Evolutionary conservation across 1,284 basidiomycete species (phyloP).

Genomic region (Puccinia sorghi): DNA sequence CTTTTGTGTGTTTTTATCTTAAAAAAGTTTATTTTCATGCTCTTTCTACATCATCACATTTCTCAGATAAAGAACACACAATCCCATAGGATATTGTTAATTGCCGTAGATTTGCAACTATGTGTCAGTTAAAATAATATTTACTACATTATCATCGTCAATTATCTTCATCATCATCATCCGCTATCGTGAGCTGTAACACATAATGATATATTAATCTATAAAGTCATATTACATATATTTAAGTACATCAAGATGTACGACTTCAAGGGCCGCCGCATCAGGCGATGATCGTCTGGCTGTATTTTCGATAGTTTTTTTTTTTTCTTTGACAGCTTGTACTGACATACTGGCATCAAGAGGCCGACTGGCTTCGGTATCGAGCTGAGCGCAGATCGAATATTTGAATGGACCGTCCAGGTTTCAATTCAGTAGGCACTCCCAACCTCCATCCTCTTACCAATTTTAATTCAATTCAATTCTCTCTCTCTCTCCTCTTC

Average conservation of each 20-base stretch:
- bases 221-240: not conserved
- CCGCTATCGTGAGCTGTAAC: not conserved
- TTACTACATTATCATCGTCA: not conserved
- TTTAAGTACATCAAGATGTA: slow-evolving; percentile 2
- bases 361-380: slow-evolving; percentile 20
- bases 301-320: slow-evolving; percentile 17
- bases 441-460: slow-evolving; percentile 41
- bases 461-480: slow-evolving; percentile 36
- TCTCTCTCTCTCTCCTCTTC: slow-evolving; percentile 43
- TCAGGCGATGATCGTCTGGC: slow-evolving; percentile 37
- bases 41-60: slow-evolving; percentile 12
- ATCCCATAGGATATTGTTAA: slow-evolving; percentile 6
- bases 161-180: slow-evolving; percentile 12
- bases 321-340: slow-evolving; percentile 12
- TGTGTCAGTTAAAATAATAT: not conserved
- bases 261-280: slow-evolving; percentile 20
- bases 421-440: slow-evolving; percentile 35
- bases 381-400: slow-evolving; percentile 37
- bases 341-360: slow-evolving; percentile 6
- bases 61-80: slow-evolving; percentile 3
- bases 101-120: not conserved
- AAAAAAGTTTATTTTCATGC: not conserved
- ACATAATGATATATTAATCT: not conserved
- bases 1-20: too few relatives aligned
- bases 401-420: slow-evolving; percentile 38